Percentiles rank a stretch among this genome's conserved stretches.
phyloP scores from a whole-genome alignment of 495 filamentous ascomycete species.

The Neurospora sp. region DNA sequence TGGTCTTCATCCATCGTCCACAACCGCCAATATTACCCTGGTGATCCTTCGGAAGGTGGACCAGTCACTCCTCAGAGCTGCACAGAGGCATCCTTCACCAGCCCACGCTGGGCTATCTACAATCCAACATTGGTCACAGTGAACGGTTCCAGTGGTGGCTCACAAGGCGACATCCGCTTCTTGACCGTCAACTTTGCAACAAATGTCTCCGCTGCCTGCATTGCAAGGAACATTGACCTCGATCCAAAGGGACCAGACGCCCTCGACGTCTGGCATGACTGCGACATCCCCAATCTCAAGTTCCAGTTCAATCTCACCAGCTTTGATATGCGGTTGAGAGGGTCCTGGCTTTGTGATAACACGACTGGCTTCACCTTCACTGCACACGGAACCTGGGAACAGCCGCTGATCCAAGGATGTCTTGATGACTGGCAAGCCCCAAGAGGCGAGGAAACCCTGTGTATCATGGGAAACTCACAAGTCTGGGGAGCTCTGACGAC shows the following conservation, averaged over 20 bases:
- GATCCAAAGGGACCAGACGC: slow-evolving; percentile 1
- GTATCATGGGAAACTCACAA: slow-evolving; percentile 16
- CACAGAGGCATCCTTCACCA: slow-evolving; percentile 10
- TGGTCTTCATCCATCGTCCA: background rate
- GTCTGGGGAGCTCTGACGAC: slow-evolving; percentile 9
- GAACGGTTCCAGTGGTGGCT: slow-evolving; percentile 14
- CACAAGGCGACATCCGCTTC: slow-evolving; percentile 18
- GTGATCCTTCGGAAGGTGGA: background rate
- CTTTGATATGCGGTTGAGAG: slow-evolving; percentile 9
- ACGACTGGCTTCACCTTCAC: slow-evolving; percentile 9
- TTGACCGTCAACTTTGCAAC: slow-evolving; percentile 15
- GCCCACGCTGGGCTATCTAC: slow-evolving; percentile 13
- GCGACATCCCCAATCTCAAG: slow-evolving; percentile 9
- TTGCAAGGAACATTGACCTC: slow-evolving; percentile 14
- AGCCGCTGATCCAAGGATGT: slow-evolving; percentile 12
- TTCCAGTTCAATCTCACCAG: slow-evolving; percentile 13
- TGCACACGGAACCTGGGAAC: slow-evolving; percentile 10
- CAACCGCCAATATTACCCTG: slow-evolving; percentile 9
- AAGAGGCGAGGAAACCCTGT: slow-evolving; percentile 12
- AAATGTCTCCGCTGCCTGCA: slow-evolving; percentile 8
- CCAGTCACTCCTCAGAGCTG: slow-evolving; percentile 10
- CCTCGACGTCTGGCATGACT: slow-evolving; percentile 13
- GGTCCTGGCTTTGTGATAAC: slow-evolving; percentile 10
- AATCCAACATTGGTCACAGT: slow-evolving; percentile 9
- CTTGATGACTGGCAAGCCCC: slow-evolving; percentile 10